These are phyloP conservation scores for Colletotrichum sp. DNA, from an alignment of 2,329 filamentous ascomycete species.

Conservation along the genomic window DNA sequence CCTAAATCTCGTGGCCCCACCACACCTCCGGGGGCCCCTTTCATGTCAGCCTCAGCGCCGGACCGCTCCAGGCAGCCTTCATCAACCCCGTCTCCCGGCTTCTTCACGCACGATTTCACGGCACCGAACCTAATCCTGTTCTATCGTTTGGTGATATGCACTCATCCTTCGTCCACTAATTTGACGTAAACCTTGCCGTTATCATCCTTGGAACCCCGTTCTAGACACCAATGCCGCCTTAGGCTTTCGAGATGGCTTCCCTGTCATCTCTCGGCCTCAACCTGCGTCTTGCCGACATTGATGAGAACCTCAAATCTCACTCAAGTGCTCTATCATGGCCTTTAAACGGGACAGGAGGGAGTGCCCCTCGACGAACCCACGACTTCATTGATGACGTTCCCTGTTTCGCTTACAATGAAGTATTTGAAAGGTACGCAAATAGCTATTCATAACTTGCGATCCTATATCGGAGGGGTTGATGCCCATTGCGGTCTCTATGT, in stretches of 20 bases:
- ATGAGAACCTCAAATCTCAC: constrained; percentile 13
- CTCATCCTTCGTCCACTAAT: not conserved
- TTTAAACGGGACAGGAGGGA: not conserved
- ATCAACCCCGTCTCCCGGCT: not conserved
- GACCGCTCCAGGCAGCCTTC: not conserved
- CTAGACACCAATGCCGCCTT: not conserved
- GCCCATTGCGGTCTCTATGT: no score
- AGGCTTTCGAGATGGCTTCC: not conserved
- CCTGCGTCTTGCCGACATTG: constrained; percentile 13
- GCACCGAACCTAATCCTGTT: not conserved
- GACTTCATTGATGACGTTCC: constrained; percentile 6
- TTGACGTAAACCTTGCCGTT: not conserved
- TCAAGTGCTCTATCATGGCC: not conserved
- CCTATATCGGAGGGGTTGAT: not conserved
- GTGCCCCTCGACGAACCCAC: not conserved
- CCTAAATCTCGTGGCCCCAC: constrained; percentile 14
- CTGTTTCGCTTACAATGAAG: constrained; percentile 10
- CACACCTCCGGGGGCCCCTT: not conserved
- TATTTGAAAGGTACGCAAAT: constrained; percentile 28
- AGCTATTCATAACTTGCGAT: not conserved
- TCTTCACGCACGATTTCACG: not conserved
- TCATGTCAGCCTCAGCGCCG: constrained; percentile 4
- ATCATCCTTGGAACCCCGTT: not conserved
- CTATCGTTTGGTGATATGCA: not conserved
- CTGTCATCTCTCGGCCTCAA: constrained; percentile 8